A percentile compares a stretch with the other conserved stretches of the same genome.
Conservation (phyloP, 257 asterid genomes). For the Scutellaria galericulata region DNA sequence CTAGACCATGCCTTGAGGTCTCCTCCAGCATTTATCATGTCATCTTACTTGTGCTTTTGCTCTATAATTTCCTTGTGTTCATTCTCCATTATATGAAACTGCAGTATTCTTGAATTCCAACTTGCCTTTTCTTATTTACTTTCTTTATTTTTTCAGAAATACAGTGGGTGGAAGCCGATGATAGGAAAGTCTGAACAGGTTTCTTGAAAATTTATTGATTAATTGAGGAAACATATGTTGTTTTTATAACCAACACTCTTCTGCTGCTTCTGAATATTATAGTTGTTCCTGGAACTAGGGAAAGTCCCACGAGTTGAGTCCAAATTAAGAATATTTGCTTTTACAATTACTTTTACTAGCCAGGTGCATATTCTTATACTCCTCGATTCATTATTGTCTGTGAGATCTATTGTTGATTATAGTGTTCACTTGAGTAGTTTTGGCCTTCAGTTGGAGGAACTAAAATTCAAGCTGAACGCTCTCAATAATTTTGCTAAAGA, state of each 20-base stretch:
- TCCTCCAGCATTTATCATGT: background rate
- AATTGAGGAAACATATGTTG: constrained; percentile 1
- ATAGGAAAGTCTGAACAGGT: constrained; percentile 99
- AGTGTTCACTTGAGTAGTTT: no score
- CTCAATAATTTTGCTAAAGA: no score
- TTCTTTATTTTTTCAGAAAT: constrained; percentile 60
- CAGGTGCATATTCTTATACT: constrained; percentile 60
- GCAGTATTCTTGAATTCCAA: background rate
- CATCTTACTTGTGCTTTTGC: no score
- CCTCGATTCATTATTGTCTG: background rate
- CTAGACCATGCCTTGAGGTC: background rate
- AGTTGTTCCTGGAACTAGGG: constrained; percentile 93
- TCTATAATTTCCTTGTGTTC: no score
- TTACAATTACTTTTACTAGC: constrained; percentile 73
- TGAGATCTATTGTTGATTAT: background rate
- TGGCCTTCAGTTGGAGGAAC: no score
- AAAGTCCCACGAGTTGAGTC: constrained; percentile 96
- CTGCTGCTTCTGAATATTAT: constrained; percentile 37
- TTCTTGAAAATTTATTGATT: constrained; percentile 19
- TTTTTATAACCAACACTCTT: constrained; percentile 33
- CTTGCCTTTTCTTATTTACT: no score
- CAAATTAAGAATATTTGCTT: constrained; percentile 91
- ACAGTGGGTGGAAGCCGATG: constrained; percentile 76
- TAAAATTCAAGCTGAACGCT: no score
- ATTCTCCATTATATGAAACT: background rate